A percentile compares a stretch with the other conserved stretches of the same genome.
Evolutionary conservation across 345 rosid genomes (phyloP).

Genomic region (Gossypium raimondii): DNA sequence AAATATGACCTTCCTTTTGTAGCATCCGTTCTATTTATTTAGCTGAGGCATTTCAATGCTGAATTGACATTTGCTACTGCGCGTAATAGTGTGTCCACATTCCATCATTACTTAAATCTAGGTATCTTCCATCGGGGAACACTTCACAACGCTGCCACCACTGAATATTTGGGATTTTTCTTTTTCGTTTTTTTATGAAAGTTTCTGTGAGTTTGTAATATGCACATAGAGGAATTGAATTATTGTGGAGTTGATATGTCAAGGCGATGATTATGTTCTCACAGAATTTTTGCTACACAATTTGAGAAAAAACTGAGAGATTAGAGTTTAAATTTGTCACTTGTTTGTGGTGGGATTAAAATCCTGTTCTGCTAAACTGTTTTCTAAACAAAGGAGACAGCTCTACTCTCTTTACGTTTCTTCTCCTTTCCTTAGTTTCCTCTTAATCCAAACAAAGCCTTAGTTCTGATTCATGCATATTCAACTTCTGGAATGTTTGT

Average conservation of each 20-base stretch:
- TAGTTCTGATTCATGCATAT: background rate
- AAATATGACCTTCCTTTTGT: background rate
- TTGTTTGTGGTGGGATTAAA: background rate
- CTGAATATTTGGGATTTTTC: background rate
- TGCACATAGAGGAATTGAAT: background rate
- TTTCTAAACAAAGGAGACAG: background rate
- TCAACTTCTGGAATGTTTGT: background rate
- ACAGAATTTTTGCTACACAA: background rate
- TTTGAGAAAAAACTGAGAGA: background rate
- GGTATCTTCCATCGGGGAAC: background rate
- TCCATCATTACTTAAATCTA: background rate
- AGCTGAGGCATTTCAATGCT: background rate
- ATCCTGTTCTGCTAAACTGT: background rate
- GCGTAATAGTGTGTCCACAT: background rate
- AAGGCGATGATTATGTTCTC: background rate
- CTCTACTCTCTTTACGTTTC: background rate
- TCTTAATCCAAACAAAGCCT: background rate
- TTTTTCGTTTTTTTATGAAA: background rate
- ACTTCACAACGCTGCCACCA: background rate
- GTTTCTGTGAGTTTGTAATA: background rate
- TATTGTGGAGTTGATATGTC: background rate
- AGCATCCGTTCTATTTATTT: background rate
- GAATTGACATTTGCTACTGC: background rate
- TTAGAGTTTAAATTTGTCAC: too few species aligned
- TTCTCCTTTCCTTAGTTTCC: background rate